phyloP scores from a whole-genome alignment of 305 asterid species.

The Fraxinus greggii region DNA sequence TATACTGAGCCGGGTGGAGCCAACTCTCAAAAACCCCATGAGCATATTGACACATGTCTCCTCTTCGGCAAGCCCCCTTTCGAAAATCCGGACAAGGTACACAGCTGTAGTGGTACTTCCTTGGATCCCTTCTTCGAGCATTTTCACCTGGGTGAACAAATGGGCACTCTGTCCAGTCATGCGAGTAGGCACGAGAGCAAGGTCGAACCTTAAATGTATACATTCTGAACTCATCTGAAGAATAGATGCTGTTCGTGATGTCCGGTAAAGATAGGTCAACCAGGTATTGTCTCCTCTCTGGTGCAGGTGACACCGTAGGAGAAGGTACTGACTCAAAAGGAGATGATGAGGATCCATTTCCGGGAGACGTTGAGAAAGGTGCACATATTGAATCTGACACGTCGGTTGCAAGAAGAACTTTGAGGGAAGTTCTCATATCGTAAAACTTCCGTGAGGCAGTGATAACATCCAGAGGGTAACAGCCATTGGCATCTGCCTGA shows the following conservation, averaged over 20 bases:
- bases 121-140: constrained; percentile 34
- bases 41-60: constrained; percentile 31
- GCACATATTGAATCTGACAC: constrained; percentile 36
- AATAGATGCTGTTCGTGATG: constrained; percentile 68
- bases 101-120: constrained; percentile 28
- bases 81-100: constrained; percentile 24
- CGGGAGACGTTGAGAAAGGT: constrained; percentile 44
- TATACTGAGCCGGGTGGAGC: constrained; percentile 36
- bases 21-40: constrained; percentile 37
- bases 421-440: constrained; percentile 39
- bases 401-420: constrained; percentile 50
- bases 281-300: constrained; percentile 69
- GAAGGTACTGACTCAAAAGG: constrained; percentile 39
- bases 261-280: constrained; percentile 73
- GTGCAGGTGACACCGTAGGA: constrained; percentile 19
- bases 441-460: constrained; percentile 44
- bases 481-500: constrained; percentile 55
- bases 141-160: constrained; percentile 36
- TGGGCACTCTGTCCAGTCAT: constrained; percentile 39
- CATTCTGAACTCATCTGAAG: constrained; percentile 81
- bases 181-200: constrained; percentile 32
- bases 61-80: constrained; percentile 23
- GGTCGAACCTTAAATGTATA: constrained; percentile 39
- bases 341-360: constrained; percentile 36
- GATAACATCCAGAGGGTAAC: constrained; percentile 54